phyloP scores from a whole-genome alignment of 129 eudicot genomes.

The Escallonia rubra region DNA sequence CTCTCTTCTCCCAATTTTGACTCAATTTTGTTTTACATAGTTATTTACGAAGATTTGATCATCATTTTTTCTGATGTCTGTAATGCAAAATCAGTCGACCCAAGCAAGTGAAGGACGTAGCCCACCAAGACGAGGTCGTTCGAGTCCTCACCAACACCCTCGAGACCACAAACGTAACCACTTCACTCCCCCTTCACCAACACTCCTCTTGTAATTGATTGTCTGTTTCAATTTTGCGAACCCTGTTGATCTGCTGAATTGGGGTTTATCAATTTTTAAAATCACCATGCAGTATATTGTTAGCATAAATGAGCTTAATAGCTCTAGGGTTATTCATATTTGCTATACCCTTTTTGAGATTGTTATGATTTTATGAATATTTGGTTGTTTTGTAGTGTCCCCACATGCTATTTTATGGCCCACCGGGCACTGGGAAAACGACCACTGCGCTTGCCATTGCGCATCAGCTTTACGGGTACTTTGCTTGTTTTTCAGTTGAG shows the following conservation, averaged over 20 bases:
- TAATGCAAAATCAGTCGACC: constrained; percentile 60
- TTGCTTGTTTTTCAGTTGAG: neutral
- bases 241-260: neutral
- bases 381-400: constrained; percentile 61
- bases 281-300: neutral
- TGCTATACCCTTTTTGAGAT: neutral
- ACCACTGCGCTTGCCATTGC: constrained; percentile 96
- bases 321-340: neutral
- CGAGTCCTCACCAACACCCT: constrained; percentile 97
- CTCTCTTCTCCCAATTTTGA: neutral
- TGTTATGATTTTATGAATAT: neutral
- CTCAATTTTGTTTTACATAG: neutral
- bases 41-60: neutral
- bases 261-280: constrained; percentile 1
- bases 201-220: too few relatives aligned
- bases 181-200: neutral
- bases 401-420: constrained; percentile 95
- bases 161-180: constrained; percentile 69
- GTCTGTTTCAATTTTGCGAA: neutral
- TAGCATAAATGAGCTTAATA: too few relatives aligned
- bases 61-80: neutral
- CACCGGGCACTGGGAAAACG: constrained; percentile 97
- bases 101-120: constrained; percentile 93
- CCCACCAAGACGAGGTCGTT: constrained; percentile 97
- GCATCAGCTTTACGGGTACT: constrained; percentile 93